A percentile compares a stretch with the other conserved stretches of the same genome.
Evolutionary conservation across 805 yeast genomes (phyloP).

Genomic region (Pichia cabralensis): DNA sequence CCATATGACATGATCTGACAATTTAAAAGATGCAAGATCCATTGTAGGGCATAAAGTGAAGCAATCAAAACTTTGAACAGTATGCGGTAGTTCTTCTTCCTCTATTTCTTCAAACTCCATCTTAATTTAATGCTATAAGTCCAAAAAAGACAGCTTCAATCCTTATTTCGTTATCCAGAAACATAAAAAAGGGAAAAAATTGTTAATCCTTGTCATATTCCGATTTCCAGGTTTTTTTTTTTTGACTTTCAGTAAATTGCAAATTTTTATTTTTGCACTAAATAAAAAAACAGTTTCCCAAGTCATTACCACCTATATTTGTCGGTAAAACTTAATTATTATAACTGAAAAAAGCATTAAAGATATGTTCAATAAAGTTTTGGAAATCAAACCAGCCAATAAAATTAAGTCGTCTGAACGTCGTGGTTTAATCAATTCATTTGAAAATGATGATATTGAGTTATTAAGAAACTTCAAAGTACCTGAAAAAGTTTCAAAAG

Average conservation of each 20-base stretch:
- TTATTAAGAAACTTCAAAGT: conserved; percentile 25
- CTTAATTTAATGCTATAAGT: neutral
- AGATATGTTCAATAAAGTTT: conserved; percentile 44
- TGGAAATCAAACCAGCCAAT: conserved; percentile 59
- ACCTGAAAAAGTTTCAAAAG: conserved; percentile 50
- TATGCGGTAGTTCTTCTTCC: conserved; percentile 6
- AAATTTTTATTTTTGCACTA: too few relatives aligned
- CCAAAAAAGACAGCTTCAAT: neutral
- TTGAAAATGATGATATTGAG: conserved; percentile 8
- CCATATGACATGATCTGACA: conserved; percentile 22
- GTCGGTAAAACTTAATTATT: neutral
- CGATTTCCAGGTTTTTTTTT: too few relatives aligned
- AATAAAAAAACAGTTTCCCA: too few relatives aligned
- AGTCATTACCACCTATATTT: too few relatives aligned
- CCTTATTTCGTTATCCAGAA: too few relatives aligned
- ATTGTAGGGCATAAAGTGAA: conserved; percentile 27
- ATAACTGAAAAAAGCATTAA: neutral
- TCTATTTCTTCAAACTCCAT: too few relatives aligned
- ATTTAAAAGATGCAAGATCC: conserved; percentile 24
- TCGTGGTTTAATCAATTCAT: conserved; percentile 36
- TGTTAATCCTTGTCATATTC: too few relatives aligned
- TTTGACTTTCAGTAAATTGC: too few relatives aligned
- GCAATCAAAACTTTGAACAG: conserved; percentile 5
- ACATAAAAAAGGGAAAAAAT: too few relatives aligned
- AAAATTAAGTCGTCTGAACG: conserved; percentile 79